These are phyloP conservation scores for Leccinum cinnamomeum DNA, from an alignment of 1,284 basidiomycete genomes.

Conservation along the genomic window DNA sequence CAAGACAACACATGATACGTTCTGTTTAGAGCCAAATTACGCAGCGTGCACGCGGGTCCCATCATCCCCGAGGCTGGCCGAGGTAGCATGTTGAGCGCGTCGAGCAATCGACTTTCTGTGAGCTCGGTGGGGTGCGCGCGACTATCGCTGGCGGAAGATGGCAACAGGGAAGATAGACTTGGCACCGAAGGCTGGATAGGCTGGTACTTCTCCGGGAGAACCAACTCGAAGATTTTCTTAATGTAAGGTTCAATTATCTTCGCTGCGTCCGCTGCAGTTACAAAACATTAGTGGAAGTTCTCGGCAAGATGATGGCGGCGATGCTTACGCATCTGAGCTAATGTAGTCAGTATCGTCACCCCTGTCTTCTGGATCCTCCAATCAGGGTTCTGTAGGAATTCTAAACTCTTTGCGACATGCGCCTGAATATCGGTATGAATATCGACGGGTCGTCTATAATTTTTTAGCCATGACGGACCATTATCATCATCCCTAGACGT, in stretches of 20 bases:
- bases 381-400: not conserved
- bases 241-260: conserved; percentile 10
- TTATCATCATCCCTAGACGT: not conserved
- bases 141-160: not conserved
- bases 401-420: conserved; percentile 17
- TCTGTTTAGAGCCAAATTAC: not conserved
- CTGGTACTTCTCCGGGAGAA: conserved; percentile 17
- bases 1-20: not conserved
- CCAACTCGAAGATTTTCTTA: conserved; percentile 18
- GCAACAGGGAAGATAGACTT: not conserved
- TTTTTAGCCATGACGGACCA: not conserved
- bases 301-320: not conserved
- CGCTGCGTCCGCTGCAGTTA: conserved; percentile 17
- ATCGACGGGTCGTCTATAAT: conserved; percentile 7
- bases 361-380: conserved; percentile 29
- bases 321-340: conserved; percentile 24
- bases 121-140: not conserved
- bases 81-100: not conserved
- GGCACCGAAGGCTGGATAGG: not conserved
- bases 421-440: conserved; percentile 6
- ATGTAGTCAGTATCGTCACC: conserved; percentile 23
- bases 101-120: not conserved
- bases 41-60: conserved; percentile 8
- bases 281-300: not conserved
- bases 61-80: conserved; percentile 26